Evolutionary conservation across 768 basidiomycete species (phyloP), one percentile per base, ranked within the genome.

Genomic region (Strobilomyces dryophilus): DNA sequence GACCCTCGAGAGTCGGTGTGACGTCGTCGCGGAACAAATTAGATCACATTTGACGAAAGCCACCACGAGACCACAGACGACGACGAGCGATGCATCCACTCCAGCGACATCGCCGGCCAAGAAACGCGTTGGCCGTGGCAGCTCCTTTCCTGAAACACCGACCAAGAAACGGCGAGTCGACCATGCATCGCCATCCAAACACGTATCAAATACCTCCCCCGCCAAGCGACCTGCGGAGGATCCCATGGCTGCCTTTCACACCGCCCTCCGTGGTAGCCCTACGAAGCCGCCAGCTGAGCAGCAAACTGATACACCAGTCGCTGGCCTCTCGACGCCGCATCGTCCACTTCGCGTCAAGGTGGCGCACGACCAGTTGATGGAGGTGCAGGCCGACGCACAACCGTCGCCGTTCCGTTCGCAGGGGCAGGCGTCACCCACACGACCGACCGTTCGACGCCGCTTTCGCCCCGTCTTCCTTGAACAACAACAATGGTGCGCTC

Each of bases 401-500:
- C 34, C 61, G 58, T 49, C 47, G n/a, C 27, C 43, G 17, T 29
- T n/a, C 27, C 43, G 43, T 7, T 31, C 29, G 29, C 43, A 45
- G 62, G 62, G 45, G 10, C 47, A 60, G 20, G 3, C n/a, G 0
- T 49, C 53, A 1, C 63, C 56, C 27, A 43, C 48, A 8, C 61
- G 55, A 79, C 55, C 73, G 2, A 1, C 42, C 15, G 42, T 29
- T 15, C 42, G 27, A 26, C 42, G 42, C 27, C 42, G 42, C 26
- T 43, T 43, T 14, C 42, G 42, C 7, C 42, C 42, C 15, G 27
- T 43, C 42, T 43, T 43, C 9, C 42, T 43, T 6, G 42, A 43
- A 17, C 42, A 43, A n/a, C 61, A 71, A 46, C 77, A 80, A 43
- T 81, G 80, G 80, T 68, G 63, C 24, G 64, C 65, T 27, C 60